phyloP scores from a whole-genome alignment of 441 rosid species.

The Hypseocharis bilobata region DNA sequence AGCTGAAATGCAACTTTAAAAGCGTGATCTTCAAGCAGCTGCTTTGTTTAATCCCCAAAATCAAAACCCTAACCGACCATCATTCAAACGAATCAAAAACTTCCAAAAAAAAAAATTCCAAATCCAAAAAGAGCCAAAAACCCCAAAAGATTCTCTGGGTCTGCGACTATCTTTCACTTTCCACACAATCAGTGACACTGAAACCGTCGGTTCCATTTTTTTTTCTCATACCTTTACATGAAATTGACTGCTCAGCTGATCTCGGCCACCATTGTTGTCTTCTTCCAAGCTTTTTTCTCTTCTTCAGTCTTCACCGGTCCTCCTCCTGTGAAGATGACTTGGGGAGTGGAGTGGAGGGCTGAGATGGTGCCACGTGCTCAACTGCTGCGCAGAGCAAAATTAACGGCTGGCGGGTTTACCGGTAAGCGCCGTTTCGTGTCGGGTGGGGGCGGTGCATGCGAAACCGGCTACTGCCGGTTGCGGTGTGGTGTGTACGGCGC shows the following conservation, averaged over 20 bases:
- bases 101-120: conserved; percentile 5
- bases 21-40: conserved; percentile 57
- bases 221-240: not conserved
- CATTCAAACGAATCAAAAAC: conserved; percentile 35
- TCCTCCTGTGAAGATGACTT: conserved; percentile 1
- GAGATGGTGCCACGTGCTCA: conserved; percentile 20
- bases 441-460: conserved; percentile 16
- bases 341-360: conserved; percentile 9
- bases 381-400: conserved; percentile 13
- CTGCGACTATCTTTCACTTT: conserved; percentile 26
- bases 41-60: conserved; percentile 24
- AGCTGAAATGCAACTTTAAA: conserved; percentile 36
- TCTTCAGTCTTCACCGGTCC: not conserved
- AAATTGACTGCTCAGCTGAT: conserved; percentile 21
- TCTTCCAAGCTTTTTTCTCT: not conserved
- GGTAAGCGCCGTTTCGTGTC: conserved; percentile 38
- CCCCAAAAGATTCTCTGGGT: conserved; percentile 20
- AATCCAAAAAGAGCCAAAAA: conserved; percentile 9
- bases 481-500: conserved; percentile 21
- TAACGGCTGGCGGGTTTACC: conserved; percentile 24
- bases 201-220: conserved; percentile 21
- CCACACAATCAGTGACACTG: conserved; percentile 20
- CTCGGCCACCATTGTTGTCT: not conserved
- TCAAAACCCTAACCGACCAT: conserved; percentile 37
- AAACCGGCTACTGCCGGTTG: conserved; percentile 28